Evolutionary conservation across 2,329 filamentous ascomycete genomes (phyloP).

Genomic region (Raffaelea albimanens): DNA sequence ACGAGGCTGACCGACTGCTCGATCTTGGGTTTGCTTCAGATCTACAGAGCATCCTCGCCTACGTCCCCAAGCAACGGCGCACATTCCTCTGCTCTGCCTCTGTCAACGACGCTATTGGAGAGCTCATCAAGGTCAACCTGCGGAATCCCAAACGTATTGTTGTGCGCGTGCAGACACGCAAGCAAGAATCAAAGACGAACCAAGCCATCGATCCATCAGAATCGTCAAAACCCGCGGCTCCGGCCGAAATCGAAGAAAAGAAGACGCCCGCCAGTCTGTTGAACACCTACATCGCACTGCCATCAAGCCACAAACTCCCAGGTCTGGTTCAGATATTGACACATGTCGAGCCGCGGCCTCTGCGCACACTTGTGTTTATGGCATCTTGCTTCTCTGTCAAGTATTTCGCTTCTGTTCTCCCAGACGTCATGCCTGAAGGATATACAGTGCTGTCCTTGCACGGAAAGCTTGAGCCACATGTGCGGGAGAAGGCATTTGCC

Average conservation of each 20-base stretch:
- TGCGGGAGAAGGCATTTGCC: slow-evolving; percentile 79
- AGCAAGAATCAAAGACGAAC: slow-evolving; percentile 18
- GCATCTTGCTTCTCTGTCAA: slow-evolving; percentile 93
- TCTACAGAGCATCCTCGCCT: slow-evolving; percentile 71
- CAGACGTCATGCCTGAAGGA: slow-evolving; percentile 56
- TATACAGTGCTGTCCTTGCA: slow-evolving; percentile 74
- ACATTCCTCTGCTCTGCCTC: slow-evolving; percentile 93
- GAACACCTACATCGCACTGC: slow-evolving; percentile 73
- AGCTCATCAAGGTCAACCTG: slow-evolving; percentile 84
- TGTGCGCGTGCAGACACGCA: slow-evolving; percentile 75
- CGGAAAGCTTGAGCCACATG: slow-evolving; percentile 82
- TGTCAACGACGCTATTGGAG: slow-evolving; percentile 88
- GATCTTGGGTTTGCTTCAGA: slow-evolving; percentile 93
- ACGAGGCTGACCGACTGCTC: slow-evolving; percentile 86
- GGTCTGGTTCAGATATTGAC: slow-evolving; percentile 62
- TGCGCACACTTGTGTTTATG: slow-evolving; percentile 83
- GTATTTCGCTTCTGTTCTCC: slow-evolving; percentile 79
- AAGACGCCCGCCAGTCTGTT: slow-evolving; percentile 86
- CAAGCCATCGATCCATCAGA: too few relatives aligned
- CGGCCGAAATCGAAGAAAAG: slow-evolving; percentile 64
- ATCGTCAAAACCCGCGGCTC: too few relatives aligned
- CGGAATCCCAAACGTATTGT: slow-evolving; percentile 92
- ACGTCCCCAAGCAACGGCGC: slow-evolving; percentile 83
- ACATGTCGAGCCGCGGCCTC: slow-evolving; percentile 60
- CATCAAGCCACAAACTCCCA: slow-evolving; percentile 72